Base-by-base conservation (phyloP, 148 eudicot species). In the Mesembryanthemum crystallinum region DNA sequence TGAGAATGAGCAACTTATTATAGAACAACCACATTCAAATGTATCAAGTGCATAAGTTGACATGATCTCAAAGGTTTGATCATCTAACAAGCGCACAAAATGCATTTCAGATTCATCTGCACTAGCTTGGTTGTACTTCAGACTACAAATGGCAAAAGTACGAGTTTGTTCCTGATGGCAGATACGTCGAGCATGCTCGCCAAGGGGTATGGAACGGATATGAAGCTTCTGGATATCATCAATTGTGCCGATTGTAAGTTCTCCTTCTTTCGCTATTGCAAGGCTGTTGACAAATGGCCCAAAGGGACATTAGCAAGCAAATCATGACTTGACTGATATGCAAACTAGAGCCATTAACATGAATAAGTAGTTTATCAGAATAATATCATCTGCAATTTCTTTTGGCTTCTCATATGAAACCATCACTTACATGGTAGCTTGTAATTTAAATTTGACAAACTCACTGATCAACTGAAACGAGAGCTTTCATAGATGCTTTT, bases 161-260 rank as follows among this genome's bases (percentile, higher is more conserved):
- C 92, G 92, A 37, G 92, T 89, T 83, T 92, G 97, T 84, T 94
- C 98, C 85, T 94, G 98, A 82, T 94, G 98, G 69, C 96, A 92
- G 77, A 94, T 94, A 73, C 97, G 94, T 7, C 97, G 89, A 77
- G 97, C 96, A 63, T 94, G 96, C 85, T 94, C 98, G 60, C 97
- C 97, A 52, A 92, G 94, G 8, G 98, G 96, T 69, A 92, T 92
- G 8, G 97, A 85, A 29, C 98, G 94, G 64, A 94, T 94, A 80
- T 92, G 98, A 85, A 94, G 98, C 82, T 90, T 94, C 77, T 94
- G 96, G 76, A 92, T 94, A 76, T 94, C 98, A 81, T 94, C 98
- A 54, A 94, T 94, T 42, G 97, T 94, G 59, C 98, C 98, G 77
- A 94, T 94, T 73, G 97, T 90, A 77, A 94, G 90, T 76, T 94